Base-by-base conservation (phyloP, 2,329 filamentous ascomycete genomes). In the Thelonectria olida region DNA sequence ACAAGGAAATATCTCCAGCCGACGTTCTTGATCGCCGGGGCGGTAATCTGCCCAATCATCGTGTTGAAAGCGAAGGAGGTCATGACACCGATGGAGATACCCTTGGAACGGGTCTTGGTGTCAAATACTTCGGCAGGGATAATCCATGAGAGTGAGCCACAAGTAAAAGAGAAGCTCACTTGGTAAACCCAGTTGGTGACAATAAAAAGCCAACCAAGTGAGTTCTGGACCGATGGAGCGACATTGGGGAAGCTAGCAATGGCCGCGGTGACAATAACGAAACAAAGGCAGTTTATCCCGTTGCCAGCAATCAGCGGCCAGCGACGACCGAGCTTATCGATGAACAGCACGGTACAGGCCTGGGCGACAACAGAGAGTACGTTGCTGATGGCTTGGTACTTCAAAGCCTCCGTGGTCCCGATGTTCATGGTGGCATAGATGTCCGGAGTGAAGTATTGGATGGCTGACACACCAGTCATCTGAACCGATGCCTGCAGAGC, bases 111-210 rank as follows among this genome's bases (percentile, higher is more conserved):
- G 0, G 90, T 93, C 63, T 88, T 85, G 4, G 89, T 93, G 75
- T 93, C 90, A 74, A 93, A 93, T 20, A 92, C 88, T 71, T 92
- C 90, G 51, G 90, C 87, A 0, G 85, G 85, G 55, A 88, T 86
- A 66, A 84, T 84, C 83, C 75, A 83, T n/a, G 72, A 75, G 2
- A 92, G 76, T 0, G 90, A 89, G 13, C 90, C 90, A 61, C 88
- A 91, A 3, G 88, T 89, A 44, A 84, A 84, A 4, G 84, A 88
- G 81, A 92, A 93, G 50, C 83, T 88, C 79, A 92, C 90, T 76
- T 93, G 92, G 81, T 91, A 93, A 5, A 91, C 72, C 90, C 90
- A 93, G 3, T 90, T 93, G 67, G 84, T 82, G 54, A 53, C 66
- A 65, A 93, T 93, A 75, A 93, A 93, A 4, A 86, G 89, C 88